Base-by-base conservation (phyloP, 2,329 filamentous ascomycete species). In the Diplodia mutila region DNA sequence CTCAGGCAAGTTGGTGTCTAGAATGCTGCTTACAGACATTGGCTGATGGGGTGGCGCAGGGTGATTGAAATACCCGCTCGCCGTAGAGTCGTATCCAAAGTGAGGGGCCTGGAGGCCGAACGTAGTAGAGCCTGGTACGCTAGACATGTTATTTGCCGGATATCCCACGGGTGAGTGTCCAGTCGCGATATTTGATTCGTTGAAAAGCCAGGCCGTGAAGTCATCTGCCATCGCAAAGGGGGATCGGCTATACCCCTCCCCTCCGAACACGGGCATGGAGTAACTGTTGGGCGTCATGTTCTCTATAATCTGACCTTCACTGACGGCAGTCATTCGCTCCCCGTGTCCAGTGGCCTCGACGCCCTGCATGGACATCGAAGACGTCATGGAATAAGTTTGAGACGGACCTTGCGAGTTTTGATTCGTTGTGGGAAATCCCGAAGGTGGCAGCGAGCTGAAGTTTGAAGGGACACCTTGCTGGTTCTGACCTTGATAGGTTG, bases 151-250 rank as follows among this genome's bases (percentile, higher is more conserved):
- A 12, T 69, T 69, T 11, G 70, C 71, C 3, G 71, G 73, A 51
- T 79, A 78, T 42, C 72, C 74, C 78, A 80, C 80, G 2, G 79
- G 78, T 21, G 77, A 79, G 37, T 74, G 74, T 32, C 75, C 75
- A 42, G 78, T 72, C 34, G 76, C 75, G 34, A 86, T 81, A 18
- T 86, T 82, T 21, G 85, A 85, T 42, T 89, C 89, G 75, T 91
- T 94, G 79, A 96, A 96, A 29, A 96, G 79, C 84, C 91, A 97
- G 5, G 90, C 89, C 71, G 94, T 90, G 74, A 95, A 95, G 74
- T 97, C 93, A 75, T 96, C 92, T 0, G 92, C 90, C 82, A 96
- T 91, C 9, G 91, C 90, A 75, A 94, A 94, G 0, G 94, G 93
- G 2, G 93, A 97, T 67, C 94, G 91, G 72, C 91, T 94, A 69